A percentile compares a stretch with the other conserved stretches of the same genome.
Evolutionary conservation across 257 asterid genomes (phyloP).

Genomic region (Nemophila menziesii): DNA sequence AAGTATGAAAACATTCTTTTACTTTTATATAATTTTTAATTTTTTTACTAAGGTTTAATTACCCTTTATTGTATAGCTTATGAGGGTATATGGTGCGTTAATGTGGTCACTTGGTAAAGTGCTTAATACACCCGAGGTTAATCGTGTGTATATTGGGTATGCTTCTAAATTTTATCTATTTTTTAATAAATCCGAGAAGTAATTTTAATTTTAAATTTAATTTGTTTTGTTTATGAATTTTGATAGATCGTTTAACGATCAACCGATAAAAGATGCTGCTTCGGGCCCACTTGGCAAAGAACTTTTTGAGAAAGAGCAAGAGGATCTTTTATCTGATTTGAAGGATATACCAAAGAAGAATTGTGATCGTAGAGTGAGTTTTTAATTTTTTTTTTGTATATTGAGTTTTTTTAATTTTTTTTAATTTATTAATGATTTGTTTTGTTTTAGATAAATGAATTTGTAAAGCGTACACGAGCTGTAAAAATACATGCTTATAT

Average conservation of each 20-base stretch:
- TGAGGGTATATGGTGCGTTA: slow-evolving; percentile 96
- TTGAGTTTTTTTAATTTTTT: slow-evolving; percentile 1
- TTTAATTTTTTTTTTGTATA: neutral
- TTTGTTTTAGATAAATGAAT: slow-evolving; percentile 57
- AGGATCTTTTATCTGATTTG: slow-evolving; percentile 65
- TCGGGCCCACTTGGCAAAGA: slow-evolving; percentile 80
- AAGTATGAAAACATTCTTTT: slow-evolving; percentile 26
- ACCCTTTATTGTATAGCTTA: slow-evolving; percentile 46
- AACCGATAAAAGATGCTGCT: slow-evolving; percentile 59
- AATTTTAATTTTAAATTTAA: no score
- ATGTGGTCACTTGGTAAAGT: slow-evolving; percentile 99
- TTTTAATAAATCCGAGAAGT: no score
- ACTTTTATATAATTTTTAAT: slow-evolving; percentile 1
- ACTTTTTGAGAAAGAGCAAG: slow-evolving; percentile 87
- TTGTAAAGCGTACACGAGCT: slow-evolving; percentile 91
- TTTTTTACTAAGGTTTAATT: slow-evolving; percentile 6
- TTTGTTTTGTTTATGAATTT: no score
- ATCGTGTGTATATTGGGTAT: slow-evolving; percentile 92
- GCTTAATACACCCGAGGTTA: slow-evolving; percentile 85
- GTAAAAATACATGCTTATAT: slow-evolving; percentile 93
- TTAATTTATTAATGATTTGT: neutral
- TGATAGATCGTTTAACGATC: slow-evolving; percentile 76
- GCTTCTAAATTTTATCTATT: slow-evolving; percentile 7
- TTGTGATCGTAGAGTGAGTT: slow-evolving; percentile 84
- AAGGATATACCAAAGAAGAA: slow-evolving; percentile 90